phyloP scores from a whole-genome alignment of 2,329 filamentous ascomycete species.

The Ilyonectria robusta region DNA sequence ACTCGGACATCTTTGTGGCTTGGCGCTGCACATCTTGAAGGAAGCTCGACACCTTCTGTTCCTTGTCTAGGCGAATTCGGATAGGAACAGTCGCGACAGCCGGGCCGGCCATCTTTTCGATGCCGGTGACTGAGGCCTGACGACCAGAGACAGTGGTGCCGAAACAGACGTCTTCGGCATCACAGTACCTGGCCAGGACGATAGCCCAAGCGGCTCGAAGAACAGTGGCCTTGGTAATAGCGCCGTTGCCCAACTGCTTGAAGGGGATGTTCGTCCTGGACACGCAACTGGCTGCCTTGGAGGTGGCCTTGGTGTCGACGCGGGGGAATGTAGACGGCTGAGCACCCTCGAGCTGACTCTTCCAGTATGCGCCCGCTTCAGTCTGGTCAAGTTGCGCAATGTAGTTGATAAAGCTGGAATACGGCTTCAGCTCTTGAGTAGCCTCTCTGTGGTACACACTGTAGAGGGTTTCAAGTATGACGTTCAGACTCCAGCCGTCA shows the following conservation, averaged over 20 bases:
- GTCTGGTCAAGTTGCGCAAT: neutral
- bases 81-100: conserved; percentile 52
- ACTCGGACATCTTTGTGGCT: conserved; percentile 27
- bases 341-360: conserved; percentile 34
- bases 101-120: conserved; percentile 42
- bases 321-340: conserved; percentile 55
- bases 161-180: conserved; percentile 56
- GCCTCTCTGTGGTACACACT: conserved; percentile 9
- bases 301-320: conserved; percentile 56
- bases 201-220: conserved; percentile 63
- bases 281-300: conserved; percentile 61
- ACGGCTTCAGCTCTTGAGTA: neutral
- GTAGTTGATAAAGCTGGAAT: conserved; percentile 13
- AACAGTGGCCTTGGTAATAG: conserved; percentile 32
- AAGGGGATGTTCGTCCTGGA: conserved; percentile 1
- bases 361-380: conserved; percentile 8
- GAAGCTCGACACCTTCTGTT: conserved; percentile 52
- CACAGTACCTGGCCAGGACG: conserved; percentile 64
- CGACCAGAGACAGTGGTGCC: conserved; percentile 61
- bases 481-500: conserved; percentile 19
- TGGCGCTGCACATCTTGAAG: conserved; percentile 51
- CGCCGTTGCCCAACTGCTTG: conserved; percentile 24
- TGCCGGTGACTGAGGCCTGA: conserved; percentile 36
- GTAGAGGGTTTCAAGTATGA: neutral
- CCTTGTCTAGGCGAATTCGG: conserved; percentile 44